These are phyloP conservation scores for Leptographium lundbergii DNA, from an alignment of 2,329 filamentous ascomycete species.

Conservation along the genomic window DNA sequence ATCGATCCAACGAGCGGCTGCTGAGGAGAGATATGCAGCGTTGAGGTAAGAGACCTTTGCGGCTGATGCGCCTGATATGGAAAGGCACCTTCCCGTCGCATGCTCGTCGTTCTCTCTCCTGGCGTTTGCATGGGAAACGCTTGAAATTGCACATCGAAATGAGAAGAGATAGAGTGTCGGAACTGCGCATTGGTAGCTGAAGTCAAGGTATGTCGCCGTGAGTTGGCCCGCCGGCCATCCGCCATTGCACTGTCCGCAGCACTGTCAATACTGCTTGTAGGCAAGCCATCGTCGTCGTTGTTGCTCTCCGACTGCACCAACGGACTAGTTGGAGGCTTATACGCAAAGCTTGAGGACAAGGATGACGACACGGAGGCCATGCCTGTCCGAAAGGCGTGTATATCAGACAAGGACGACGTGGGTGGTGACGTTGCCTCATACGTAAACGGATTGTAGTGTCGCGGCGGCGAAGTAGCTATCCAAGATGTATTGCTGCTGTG, in stretches of 20 bases:
- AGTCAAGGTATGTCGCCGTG: constrained; percentile 60
- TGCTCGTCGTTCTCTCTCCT: constrained; percentile 19
- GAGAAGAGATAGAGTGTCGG: constrained; percentile 10
- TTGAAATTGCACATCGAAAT: constrained; percentile 7
- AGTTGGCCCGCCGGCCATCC: constrained; percentile 10
- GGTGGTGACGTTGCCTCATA: constrained; percentile 19
- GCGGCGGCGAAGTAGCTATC: constrained; percentile 44
- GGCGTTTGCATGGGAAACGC: constrained; percentile 2
- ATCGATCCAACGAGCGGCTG: constrained; percentile 18
- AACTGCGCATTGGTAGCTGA: constrained; percentile 30
- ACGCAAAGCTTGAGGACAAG: constrained; percentile 65
- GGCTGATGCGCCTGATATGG: constrained; percentile 72
- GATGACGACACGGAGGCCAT: constrained; percentile 53
- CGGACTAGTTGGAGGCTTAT: constrained; percentile 83
- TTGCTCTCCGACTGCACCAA: constrained; percentile 82
- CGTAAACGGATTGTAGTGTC: constrained; percentile 33
- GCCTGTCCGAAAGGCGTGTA: constrained; percentile 20
- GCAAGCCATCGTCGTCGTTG: constrained; percentile 44
- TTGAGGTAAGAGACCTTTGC: constrained; percentile 58
- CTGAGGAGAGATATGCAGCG: constrained; percentile 26
- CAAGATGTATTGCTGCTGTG: constrained; percentile 22
- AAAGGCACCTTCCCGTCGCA: constrained; percentile 42
- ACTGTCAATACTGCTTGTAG: constrained; percentile 28
- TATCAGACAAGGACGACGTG: constrained; percentile 3
- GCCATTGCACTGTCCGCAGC: constrained; percentile 20